These are phyloP conservation scores for Odontarrhena argentea DNA, from an alignment of 345 rosid species.

Conservation along the genomic window DNA sequence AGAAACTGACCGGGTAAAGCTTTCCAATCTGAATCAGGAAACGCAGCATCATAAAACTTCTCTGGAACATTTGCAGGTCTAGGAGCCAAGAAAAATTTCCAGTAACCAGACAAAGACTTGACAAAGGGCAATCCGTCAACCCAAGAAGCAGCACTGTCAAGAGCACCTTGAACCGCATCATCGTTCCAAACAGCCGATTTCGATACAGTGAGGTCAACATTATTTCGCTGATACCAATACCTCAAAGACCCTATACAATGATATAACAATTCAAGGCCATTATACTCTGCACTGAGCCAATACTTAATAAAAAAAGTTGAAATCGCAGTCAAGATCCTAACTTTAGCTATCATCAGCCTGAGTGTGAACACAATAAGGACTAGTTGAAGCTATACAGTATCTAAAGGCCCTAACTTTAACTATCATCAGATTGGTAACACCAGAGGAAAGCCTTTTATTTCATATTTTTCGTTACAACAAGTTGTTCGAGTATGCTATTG, in stretches of 20 bases:
- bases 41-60: conserved; percentile 55
- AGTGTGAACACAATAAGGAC: background rate
- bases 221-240: conserved; percentile 80
- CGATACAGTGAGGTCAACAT: conserved; percentile 65
- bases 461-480: no score
- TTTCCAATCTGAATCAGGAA: conserved; percentile 75
- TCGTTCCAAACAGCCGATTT: conserved; percentile 89
- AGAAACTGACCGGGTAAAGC: conserved; percentile 68
- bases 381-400: no score
- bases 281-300: conserved; percentile 7
- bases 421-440: no score
- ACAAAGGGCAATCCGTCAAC: conserved; percentile 80
- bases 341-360: conserved; percentile 15
- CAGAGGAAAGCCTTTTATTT: no score
- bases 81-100: conserved; percentile 88
- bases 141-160: conserved; percentile 79
- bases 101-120: conserved; percentile 78
- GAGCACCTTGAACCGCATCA: conserved; percentile 74
- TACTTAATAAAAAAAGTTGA: background rate
- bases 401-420: no score
- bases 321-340: conserved; percentile 8
- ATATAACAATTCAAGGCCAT: conserved; percentile 11
- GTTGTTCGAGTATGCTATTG: no score
- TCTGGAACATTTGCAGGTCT: conserved; percentile 61
- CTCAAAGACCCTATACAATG: conserved; percentile 65